A percentile compares a stretch with the other conserved stretches of the same genome.
Evolutionary conservation across 2,329 filamentous ascomycete species (phyloP).

Genomic region (Ilyonectria sp.): DNA sequence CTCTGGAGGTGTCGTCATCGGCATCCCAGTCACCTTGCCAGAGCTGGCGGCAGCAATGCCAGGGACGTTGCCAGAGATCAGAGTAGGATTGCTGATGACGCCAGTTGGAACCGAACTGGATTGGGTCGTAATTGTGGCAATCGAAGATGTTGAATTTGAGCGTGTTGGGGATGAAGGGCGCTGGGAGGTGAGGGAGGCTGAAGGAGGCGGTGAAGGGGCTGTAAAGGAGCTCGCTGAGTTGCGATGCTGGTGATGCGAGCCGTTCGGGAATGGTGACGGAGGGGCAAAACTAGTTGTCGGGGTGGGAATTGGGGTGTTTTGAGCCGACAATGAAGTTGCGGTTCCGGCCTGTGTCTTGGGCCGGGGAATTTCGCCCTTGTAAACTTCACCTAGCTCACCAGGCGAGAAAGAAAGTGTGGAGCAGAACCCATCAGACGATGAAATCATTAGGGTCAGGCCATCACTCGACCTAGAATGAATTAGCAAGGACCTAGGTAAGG

Average conservation of each 20-base stretch:
- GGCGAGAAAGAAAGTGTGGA: slow-evolving; percentile 88
- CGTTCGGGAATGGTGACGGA: slow-evolving; percentile 69
- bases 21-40: slow-evolving; percentile 73
- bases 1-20: slow-evolving; percentile 91
- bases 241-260: slow-evolving; percentile 68
- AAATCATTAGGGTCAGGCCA: slow-evolving; percentile 80
- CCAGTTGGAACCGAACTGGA: slow-evolving; percentile 62
- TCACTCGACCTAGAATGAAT: slow-evolving; percentile 62
- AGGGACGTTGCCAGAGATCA: slow-evolving; percentile 84
- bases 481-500: slow-evolving; percentile 46
- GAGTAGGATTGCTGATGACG: slow-evolving; percentile 82
- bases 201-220: slow-evolving; percentile 69
- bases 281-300: slow-evolving; percentile 76
- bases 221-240: slow-evolving; percentile 71
- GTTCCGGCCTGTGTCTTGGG: slow-evolving; percentile 60
- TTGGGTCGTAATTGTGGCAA: slow-evolving; percentile 82
- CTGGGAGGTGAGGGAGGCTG: slow-evolving; percentile 71
- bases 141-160: slow-evolving; percentile 88
- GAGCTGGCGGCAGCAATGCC: slow-evolving; percentile 82
- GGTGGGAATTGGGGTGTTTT: slow-evolving; percentile 80
- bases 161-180: slow-evolving; percentile 84
- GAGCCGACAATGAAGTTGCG: slow-evolving; percentile 66
- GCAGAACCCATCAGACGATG: slow-evolving; percentile 98
- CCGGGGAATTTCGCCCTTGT: slow-evolving; percentile 77
- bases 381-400: slow-evolving; percentile 87